Evolutionary conservation across 1,284 basidiomycete genomes (phyloP).

Genomic region (Termitomyces sp.): DNA sequence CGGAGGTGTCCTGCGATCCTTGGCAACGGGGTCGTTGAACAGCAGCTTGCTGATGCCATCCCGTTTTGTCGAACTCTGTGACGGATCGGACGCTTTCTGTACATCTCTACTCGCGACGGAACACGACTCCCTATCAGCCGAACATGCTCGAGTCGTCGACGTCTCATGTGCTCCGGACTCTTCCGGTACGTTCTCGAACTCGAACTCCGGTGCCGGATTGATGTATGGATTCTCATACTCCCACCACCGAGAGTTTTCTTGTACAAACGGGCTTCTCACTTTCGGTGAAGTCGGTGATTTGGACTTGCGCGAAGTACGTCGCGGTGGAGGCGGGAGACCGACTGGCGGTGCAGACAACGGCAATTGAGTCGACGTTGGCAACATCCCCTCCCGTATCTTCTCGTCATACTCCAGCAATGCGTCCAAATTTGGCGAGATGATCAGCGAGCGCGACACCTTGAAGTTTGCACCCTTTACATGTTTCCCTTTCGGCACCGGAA

Average conservation of each 20-base stretch:
- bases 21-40: slow-evolving; percentile 7
- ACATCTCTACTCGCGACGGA: not conserved
- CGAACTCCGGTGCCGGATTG: slow-evolving; percentile 38
- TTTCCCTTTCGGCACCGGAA: slow-evolving; percentile 1
- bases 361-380: slow-evolving; percentile 11
- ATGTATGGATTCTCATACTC: slow-evolving; percentile 39
- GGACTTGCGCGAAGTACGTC: slow-evolving; percentile 16
- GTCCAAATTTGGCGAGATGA: slow-evolving; percentile 57
- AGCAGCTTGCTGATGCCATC: slow-evolving; percentile 17
- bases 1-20: not conserved
- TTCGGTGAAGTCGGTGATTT: slow-evolving; percentile 13
- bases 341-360: slow-evolving; percentile 8
- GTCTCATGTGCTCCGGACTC: slow-evolving; percentile 6
- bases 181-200: slow-evolving; percentile 14
- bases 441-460: slow-evolving; percentile 25
- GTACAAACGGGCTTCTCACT: slow-evolving; percentile 11
- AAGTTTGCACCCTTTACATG: not conserved
- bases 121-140: slow-evolving; percentile 12
- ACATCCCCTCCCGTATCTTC: slow-evolving; percentile 24
- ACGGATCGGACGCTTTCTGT: slow-evolving; percentile 15
- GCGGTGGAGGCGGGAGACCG: slow-evolving; percentile 39
- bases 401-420: slow-evolving; percentile 60
- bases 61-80: slow-evolving; percentile 12
- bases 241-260: slow-evolving; percentile 9
- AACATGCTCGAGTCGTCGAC: slow-evolving; percentile 1